These are phyloP conservation scores for Plenodomus tracheiphilus DNA, from an alignment of 2,329 filamentous ascomycete genomes.

Conservation along the genomic window DNA sequence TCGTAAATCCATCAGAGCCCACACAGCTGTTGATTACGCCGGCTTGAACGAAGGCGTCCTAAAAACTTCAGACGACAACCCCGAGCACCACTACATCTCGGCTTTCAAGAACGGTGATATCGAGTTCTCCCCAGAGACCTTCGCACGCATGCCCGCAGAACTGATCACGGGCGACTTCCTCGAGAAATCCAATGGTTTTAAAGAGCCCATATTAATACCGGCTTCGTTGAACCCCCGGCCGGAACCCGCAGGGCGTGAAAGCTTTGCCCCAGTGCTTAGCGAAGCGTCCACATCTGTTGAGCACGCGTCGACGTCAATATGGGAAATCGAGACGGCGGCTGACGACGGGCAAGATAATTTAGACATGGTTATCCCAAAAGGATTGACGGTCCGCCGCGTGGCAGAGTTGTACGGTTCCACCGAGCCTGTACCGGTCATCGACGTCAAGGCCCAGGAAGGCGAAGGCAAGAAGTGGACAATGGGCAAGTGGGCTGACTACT, in stretches of 20 bases:
- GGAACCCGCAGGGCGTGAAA: background rate
- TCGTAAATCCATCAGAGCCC: conserved; percentile 66
- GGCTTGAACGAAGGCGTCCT: conserved; percentile 68
- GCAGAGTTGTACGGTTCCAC: conserved; percentile 66
- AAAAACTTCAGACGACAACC: conserved; percentile 65
- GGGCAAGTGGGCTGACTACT: conserved; percentile 68
- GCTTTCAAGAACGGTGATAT: conserved; percentile 68
- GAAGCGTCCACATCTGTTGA: conserved; percentile 17
- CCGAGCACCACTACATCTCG: conserved; percentile 70
- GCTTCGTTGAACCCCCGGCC: conserved; percentile 62
- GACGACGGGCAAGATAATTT: conserved; percentile 67
- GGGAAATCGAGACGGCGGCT: conserved; percentile 53
- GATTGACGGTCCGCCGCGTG: conserved; percentile 65
- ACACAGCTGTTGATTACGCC: conserved; percentile 69
- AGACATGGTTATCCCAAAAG: conserved; percentile 69
- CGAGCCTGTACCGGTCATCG: conserved; percentile 67
- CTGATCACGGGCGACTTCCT: conserved; percentile 66
- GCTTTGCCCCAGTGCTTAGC: background rate
- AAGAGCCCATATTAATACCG: conserved; percentile 68
- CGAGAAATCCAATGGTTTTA: conserved; percentile 65
- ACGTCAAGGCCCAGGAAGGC: conserved; percentile 70
- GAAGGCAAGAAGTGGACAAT: conserved; percentile 68
- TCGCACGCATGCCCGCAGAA: conserved; percentile 66
- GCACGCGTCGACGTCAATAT: conserved; percentile 34
- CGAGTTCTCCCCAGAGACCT: conserved; percentile 62